Conservation (phyloP, 768 basidiomycete genomes). For the Lepiota venenata region DNA sequence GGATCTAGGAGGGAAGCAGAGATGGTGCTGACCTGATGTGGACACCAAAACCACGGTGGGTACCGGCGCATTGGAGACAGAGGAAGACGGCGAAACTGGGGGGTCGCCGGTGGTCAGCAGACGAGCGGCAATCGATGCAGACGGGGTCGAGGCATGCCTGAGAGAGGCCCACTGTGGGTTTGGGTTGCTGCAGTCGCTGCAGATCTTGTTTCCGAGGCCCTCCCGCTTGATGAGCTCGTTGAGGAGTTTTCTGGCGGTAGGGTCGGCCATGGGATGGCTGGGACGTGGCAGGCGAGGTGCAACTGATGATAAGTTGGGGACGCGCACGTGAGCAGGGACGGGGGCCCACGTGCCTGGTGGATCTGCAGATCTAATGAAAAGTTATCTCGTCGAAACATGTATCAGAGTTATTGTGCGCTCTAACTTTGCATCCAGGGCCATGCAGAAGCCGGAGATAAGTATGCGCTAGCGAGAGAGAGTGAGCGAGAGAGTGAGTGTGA, state of each 20-base stretch:
- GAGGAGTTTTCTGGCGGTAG: slow-evolving; percentile 64
- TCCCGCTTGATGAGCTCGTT: slow-evolving; percentile 72
- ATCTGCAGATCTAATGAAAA: background rate
- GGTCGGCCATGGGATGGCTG: slow-evolving; percentile 44
- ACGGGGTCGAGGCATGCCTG: slow-evolving; percentile 43
- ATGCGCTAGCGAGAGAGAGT: no score
- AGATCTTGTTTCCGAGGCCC: slow-evolving; percentile 71
- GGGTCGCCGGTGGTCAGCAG: slow-evolving; percentile 14
- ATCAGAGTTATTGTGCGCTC: no score
- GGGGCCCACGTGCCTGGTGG: background rate
- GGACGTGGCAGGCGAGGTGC: background rate
- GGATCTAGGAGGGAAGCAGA: slow-evolving; percentile 12
- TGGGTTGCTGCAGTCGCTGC: slow-evolving; percentile 83
- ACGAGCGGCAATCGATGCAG: background rate
- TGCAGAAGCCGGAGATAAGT: background rate
- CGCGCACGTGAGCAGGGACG: background rate
- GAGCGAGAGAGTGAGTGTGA: no score
- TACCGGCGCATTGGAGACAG: slow-evolving; percentile 85
- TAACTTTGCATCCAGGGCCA: background rate
- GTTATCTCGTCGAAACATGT: no score
- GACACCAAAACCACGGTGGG: slow-evolving; percentile 89
- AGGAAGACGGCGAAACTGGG: slow-evolving; percentile 82
- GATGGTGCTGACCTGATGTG: slow-evolving; percentile 67
- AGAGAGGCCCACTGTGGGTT: slow-evolving; percentile 95
- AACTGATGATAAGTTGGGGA: background rate